Percentiles rank a stretch among this genome's conserved stretches.
Conservation (phyloP, 108 stramenopile species). For the Fragilariopsis cylindrus region DNA sequence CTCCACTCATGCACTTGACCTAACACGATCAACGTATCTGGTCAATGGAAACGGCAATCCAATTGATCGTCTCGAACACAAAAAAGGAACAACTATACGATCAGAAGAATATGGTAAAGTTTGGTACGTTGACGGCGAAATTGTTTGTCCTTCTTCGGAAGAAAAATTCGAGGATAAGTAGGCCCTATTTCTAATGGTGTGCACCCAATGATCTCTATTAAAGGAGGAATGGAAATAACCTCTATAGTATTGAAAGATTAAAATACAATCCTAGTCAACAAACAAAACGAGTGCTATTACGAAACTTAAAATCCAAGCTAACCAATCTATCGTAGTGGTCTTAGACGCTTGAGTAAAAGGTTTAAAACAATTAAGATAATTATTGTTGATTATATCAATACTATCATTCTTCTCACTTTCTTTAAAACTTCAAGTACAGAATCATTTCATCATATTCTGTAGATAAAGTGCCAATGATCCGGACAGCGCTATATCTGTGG, state of each 20-base stretch:
- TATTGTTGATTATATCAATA: too few species aligned
- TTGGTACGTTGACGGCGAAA: neutral
- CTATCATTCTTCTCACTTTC: too few species aligned
- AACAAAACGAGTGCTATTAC: too few species aligned
- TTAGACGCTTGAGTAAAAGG: too few species aligned
- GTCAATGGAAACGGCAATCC: neutral
- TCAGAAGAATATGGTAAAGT: neutral
- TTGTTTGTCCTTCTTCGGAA: neutral
- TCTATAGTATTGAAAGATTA: neutral
- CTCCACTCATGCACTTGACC: neutral
- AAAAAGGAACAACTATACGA: slow-evolving; percentile 11
- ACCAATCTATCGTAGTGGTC: too few species aligned
- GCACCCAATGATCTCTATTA: neutral
- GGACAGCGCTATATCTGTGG: slow-evolving; percentile 65
- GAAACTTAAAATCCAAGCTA: too few species aligned
- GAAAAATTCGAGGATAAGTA: neutral
- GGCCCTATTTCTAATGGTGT: neutral
- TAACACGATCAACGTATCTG: neutral
- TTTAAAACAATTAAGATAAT: too few species aligned
- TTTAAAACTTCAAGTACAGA: too few species aligned
- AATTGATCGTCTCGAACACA: slow-evolving; percentile 9
- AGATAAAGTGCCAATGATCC: slow-evolving; percentile 73
- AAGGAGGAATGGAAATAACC: slow-evolving; percentile 15
- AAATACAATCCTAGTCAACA: neutral
- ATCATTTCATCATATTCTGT: slow-evolving; percentile 56